Percentiles rank a stretch among this genome's conserved stretches.
These are phyloP conservation scores for Chimonanthus praecox DNA, from an alignment of 164 flowering plant species.

Conservation along the genomic window DNA sequence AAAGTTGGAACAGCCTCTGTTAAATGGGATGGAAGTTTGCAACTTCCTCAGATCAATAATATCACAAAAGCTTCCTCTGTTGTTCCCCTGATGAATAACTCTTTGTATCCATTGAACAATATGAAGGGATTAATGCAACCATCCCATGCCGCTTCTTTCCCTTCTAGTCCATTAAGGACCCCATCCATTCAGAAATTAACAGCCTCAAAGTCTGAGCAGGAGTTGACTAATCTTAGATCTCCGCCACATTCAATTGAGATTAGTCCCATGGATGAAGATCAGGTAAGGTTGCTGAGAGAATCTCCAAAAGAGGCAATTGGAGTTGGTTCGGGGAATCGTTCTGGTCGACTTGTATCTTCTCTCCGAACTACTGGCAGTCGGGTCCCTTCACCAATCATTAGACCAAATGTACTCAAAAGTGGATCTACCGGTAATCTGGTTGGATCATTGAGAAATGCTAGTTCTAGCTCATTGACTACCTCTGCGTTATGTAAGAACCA, in stretches of 20 bases:
- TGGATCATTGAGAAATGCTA: constrained; percentile 33
- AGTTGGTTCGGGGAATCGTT: constrained; percentile 26
- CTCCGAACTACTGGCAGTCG: constrained; percentile 36
- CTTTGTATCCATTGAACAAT: constrained; percentile 42
- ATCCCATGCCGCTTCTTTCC: constrained; percentile 41
- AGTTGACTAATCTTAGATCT: constrained; percentile 71
- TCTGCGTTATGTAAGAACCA: constrained; percentile 62
- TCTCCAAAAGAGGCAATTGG: constrained; percentile 36
- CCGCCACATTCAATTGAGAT: constrained; percentile 48
- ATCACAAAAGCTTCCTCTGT: constrained; percentile 30
- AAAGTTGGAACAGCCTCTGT: constrained; percentile 54
- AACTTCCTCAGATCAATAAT: constrained; percentile 32
- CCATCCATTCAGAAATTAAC: constrained; percentile 45
- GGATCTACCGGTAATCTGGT: constrained; percentile 25
- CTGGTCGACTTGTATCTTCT: constrained; percentile 53
- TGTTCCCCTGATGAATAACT: constrained; percentile 28
- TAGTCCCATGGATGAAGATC: constrained; percentile 58
- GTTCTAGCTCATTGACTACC: constrained; percentile 38
- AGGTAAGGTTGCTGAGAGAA: constrained; percentile 40
- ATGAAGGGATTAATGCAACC: constrained; percentile 49
- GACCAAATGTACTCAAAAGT: constrained; percentile 39
- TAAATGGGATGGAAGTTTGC: constrained; percentile 59
- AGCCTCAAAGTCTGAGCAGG: constrained; percentile 87
- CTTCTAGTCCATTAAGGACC: constrained; percentile 46
- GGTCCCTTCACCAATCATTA: constrained; percentile 26